phyloP scores from a whole-genome alignment of 1,284 basidiomycete species.

The Cutaneotrichosporon sp. region DNA sequence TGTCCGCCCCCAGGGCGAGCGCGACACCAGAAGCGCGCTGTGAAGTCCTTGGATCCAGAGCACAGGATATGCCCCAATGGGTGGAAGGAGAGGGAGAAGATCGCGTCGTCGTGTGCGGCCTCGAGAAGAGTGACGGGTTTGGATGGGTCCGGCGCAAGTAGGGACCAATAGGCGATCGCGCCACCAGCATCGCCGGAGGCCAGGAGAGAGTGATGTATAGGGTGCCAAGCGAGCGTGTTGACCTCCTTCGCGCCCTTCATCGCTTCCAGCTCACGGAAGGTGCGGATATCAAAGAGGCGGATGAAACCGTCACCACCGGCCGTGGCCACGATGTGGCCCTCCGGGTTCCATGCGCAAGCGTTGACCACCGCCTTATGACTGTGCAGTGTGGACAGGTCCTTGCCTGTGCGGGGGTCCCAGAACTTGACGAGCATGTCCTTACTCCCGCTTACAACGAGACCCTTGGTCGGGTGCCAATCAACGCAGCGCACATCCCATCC shows the following conservation, averaged over 20 bases:
- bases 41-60: slow-evolving; percentile 91
- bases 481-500: slow-evolving; percentile 99
- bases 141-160: slow-evolving; percentile 51
- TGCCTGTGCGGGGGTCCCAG: slow-evolving; percentile 92
- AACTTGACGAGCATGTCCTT: slow-evolving; percentile 99
- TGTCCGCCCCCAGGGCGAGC: slow-evolving; percentile 57
- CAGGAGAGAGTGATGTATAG: slow-evolving; percentile 77
- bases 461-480: slow-evolving; percentile 97
- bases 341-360: slow-evolving; percentile 84
- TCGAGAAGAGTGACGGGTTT: slow-evolving; percentile 73
- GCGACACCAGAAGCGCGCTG: slow-evolving; percentile 96
- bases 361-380: slow-evolving; percentile 97
- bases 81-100: slow-evolving; percentile 93
- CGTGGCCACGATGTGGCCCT: slow-evolving; percentile 87
- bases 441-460: slow-evolving; percentile 84
- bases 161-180: slow-evolving; percentile 86
- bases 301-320: slow-evolving; percentile 91
- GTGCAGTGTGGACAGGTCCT: slow-evolving; percentile 82
- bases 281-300: slow-evolving; percentile 95
- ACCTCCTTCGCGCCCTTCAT: slow-evolving; percentile 89
- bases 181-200: slow-evolving; percentile 93
- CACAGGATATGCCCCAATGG: slow-evolving; percentile 92
- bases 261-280: slow-evolving; percentile 88
- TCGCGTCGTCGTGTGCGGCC: slow-evolving; percentile 93
- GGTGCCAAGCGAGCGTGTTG: slow-evolving; percentile 94